These are phyloP conservation scores for Fusarium fujikuroi DNA, from an alignment of 2,329 filamentous ascomycete genomes.

Conservation along the genomic window DNA sequence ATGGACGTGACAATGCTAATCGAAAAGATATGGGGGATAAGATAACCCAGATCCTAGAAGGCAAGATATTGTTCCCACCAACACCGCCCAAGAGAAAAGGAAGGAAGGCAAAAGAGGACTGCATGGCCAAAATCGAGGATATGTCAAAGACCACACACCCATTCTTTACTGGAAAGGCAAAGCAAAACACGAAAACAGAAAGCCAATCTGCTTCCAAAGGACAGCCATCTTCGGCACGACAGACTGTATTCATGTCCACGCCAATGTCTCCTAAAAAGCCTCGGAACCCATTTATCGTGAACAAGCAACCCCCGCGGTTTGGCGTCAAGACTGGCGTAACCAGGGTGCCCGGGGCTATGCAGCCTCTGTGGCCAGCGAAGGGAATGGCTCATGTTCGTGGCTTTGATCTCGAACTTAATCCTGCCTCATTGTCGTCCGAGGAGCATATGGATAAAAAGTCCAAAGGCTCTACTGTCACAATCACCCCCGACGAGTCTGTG, in stretches of 20 bases:
- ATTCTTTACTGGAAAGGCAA: conserved; percentile 54
- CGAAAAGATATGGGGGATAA: conserved; percentile 64
- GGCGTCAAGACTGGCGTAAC: conserved; percentile 57
- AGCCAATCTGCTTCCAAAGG: conserved; percentile 35
- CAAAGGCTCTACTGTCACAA: conserved; percentile 58
- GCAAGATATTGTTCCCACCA: conserved; percentile 43
- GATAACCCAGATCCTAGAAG: conserved; percentile 71
- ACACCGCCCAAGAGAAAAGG: conserved; percentile 43
- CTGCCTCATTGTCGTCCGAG: not conserved
- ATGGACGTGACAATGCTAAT: conserved; percentile 61
- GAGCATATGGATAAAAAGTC: conserved; percentile 55
- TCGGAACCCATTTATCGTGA: conserved; percentile 46
- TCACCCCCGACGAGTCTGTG: conserved; percentile 57
- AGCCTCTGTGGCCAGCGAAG: conserved; percentile 77
- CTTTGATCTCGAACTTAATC: conserved; percentile 6
- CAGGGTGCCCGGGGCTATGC: conserved; percentile 72
- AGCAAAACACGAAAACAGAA: conserved; percentile 35
- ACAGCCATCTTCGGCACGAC: conserved; percentile 46
- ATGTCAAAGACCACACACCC: conserved; percentile 53
- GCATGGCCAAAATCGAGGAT: conserved; percentile 34
- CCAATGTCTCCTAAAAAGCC: conserved; percentile 62
- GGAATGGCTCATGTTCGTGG: conserved; percentile 73
- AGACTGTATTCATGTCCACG: conserved; percentile 62
- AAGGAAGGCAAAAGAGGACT: conserved; percentile 39
- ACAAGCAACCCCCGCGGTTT: conserved; percentile 53